phyloP scores from a whole-genome alignment of 1,284 basidiomycete genomes.

The Porogramme epimiltina region DNA sequence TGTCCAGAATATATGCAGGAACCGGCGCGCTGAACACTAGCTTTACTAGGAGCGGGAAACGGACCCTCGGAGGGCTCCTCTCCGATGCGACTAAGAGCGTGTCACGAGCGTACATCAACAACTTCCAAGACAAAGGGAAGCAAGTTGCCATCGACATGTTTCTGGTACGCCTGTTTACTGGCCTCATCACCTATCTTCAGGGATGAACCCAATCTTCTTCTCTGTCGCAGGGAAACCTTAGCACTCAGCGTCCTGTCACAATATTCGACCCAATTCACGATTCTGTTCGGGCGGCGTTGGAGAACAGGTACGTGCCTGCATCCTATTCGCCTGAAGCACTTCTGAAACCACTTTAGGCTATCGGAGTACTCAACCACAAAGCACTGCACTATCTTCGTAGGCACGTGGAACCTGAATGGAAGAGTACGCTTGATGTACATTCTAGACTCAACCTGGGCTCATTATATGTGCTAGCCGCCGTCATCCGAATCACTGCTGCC shows the following conservation, averaged over 20 bases:
- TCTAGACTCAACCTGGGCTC: slow-evolving; percentile 12
- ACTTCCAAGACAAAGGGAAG: slow-evolving; percentile 96
- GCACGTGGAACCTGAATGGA: slow-evolving; percentile 98
- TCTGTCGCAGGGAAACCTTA: slow-evolving; percentile 82
- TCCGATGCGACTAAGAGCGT: slow-evolving; percentile 98
- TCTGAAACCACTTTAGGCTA: slow-evolving; percentile 46
- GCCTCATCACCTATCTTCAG: neutral
- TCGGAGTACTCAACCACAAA: slow-evolving; percentile 86
- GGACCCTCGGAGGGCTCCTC: slow-evolving; percentile 87
- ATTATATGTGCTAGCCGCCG: slow-evolving; percentile 41
- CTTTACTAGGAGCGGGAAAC: slow-evolving; percentile 92
- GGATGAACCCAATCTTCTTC: too few relatives aligned
- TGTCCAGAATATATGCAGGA: slow-evolving; percentile 94
- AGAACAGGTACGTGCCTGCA: slow-evolving; percentile 54
- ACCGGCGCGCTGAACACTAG: slow-evolving; percentile 97
- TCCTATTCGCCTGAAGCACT: neutral
- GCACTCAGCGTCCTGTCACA: slow-evolving; percentile 83
- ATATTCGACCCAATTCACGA: slow-evolving; percentile 96
- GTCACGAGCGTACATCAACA: slow-evolving; percentile 94
- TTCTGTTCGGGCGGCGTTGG: slow-evolving; percentile 71
- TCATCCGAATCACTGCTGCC: slow-evolving; percentile 84
- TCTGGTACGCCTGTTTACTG: slow-evolving; percentile 56
- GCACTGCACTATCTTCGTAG: slow-evolving; percentile 77
- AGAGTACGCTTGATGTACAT: slow-evolving; percentile 48
- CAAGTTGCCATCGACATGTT: slow-evolving; percentile 96